Conservation (phyloP, 371 early-diverging fungal species). For the Mucor mucedo region DNA sequence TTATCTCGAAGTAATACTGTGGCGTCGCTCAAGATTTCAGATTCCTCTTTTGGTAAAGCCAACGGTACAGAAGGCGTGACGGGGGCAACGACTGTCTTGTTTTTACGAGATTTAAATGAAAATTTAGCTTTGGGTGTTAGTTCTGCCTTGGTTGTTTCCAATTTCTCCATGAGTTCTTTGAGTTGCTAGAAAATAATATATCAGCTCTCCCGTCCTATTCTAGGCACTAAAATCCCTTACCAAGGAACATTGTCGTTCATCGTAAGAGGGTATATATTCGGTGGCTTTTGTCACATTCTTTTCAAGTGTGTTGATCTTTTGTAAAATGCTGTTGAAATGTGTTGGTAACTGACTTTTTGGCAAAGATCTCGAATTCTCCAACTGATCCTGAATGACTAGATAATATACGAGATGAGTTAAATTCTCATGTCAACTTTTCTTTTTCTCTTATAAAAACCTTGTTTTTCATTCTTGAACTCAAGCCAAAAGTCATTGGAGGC, state of each 20-base stretch:
- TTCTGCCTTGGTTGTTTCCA: slow-evolving; percentile 36
- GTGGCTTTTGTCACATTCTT: slow-evolving; percentile 61
- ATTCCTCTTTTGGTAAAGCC: slow-evolving; percentile 1
- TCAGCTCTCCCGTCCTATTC: background rate
- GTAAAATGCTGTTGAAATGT: slow-evolving; percentile 44
- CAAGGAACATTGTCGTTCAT: slow-evolving; percentile 58
- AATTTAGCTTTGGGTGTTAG: slow-evolving; percentile 66
- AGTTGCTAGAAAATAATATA: slow-evolving; percentile 46
- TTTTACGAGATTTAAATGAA: slow-evolving; percentile 63
- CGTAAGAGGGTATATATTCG: slow-evolving; percentile 60
- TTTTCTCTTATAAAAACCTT: background rate
- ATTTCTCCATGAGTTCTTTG: slow-evolving; percentile 44
- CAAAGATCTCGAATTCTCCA: slow-evolving; percentile 27
- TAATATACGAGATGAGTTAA: background rate
- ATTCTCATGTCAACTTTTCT: background rate
- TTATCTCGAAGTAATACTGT: slow-evolving; percentile 34
- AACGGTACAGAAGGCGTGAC: slow-evolving; percentile 6
- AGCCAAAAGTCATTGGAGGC: slow-evolving; percentile 46
- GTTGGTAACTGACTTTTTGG: slow-evolving; percentile 33
- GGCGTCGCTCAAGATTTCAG: slow-evolving; percentile 23
- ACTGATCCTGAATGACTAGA: slow-evolving; percentile 45
- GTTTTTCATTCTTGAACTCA: slow-evolving; percentile 41
- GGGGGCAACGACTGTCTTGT: slow-evolving; percentile 20
- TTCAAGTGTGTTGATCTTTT: slow-evolving; percentile 56
- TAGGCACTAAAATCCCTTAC: slow-evolving; percentile 20